A percentile compares a stretch with the other conserved stretches of the same genome.
Evolutionary conservation across 1,284 basidiomycete species (phyloP).

Genomic region (Cutaneotrichosporon mucoides): DNA sequence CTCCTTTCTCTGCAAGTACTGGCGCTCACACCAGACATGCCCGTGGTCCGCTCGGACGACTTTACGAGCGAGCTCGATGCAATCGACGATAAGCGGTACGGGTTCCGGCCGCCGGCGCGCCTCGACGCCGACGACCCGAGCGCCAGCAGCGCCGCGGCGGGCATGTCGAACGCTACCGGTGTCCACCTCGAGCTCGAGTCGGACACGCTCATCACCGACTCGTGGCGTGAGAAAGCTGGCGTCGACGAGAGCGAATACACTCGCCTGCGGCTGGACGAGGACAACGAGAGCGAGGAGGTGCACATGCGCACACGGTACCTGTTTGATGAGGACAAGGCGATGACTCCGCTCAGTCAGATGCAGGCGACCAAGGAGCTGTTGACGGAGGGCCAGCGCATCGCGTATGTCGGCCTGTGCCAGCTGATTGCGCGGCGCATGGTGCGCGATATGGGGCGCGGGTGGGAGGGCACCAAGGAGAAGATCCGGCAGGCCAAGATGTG

Average conservation of each 20-base stretch:
- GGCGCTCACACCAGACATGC: constrained; percentile 65
- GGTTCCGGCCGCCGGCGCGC: constrained; percentile 65
- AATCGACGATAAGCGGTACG: constrained; percentile 70
- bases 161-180: constrained; percentile 50
- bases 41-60: constrained; percentile 70
- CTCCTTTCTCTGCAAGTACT: no score
- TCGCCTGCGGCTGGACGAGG: constrained; percentile 73
- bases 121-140: constrained; percentile 42
- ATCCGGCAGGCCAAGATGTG: constrained; percentile 17
- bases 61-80: constrained; percentile 72
- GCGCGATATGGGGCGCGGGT: constrained; percentile 55
- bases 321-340: constrained; percentile 92
- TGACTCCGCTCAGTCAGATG: constrained; percentile 98
- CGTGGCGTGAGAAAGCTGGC: constrained; percentile 78
- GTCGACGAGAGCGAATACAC: constrained; percentile 70
- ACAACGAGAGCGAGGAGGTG: constrained; percentile 83
- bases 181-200: constrained; percentile 62
- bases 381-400: constrained; percentile 88
- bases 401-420: constrained; percentile 87
- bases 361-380: constrained; percentile 90
- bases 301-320: constrained; percentile 85
- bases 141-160: no score
- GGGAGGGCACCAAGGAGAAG: constrained; percentile 42
- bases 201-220: constrained; percentile 73
- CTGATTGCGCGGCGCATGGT: constrained; percentile 78